Evolutionary conservation across 108 stramenopile genomes (phyloP), one percentile per base, ranked within the genome.

Genomic region (Epithemia pelagica): DNA sequence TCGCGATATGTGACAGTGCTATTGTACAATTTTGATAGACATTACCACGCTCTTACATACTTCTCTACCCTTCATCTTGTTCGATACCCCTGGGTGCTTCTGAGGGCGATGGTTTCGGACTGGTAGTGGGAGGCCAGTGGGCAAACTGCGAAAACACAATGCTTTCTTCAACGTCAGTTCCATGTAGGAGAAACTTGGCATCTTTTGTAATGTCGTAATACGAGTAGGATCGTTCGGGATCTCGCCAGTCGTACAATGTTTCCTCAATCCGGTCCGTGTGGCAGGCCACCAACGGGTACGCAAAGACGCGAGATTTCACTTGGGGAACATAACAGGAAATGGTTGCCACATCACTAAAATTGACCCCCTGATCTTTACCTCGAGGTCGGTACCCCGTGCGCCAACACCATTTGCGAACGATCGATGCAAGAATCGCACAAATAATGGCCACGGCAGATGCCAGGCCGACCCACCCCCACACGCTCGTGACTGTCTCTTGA

Each of bases 131-230:
- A 27, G 66, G 73, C 54, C 64, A 81, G 52, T 74, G 58, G 22
- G 68, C 70, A 2, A 81, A 67, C 19, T 70, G 68, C 8, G 63
- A 65, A 74, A 81, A 81, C 2, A 74, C 70, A 26, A 58, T 56
- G 30, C 66, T 71, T 23, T 59, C 70, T 27, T 56, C 56, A 1
- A 66, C 25, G 27, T 77, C 61, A 3, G 54, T 58, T 2, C 68
- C 72, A 21, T n/a, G 29, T 15, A 82, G 23, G 20, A 82, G 61
- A 24, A 68, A 71, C 26, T 78, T 74, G 1, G 88, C 92, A 72
- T 93, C 92, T 59, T 75, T 75, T 0, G 86, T 82, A 32, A 93
- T 58, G 66, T 93, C 86, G 59, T 93, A 90, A 69, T 69, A 87
- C 3, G 67, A 62, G 66, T 82, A 79, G 5, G 82, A 72, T 23